Evolutionary conservation across 495 filamentous ascomycete genomes (phyloP).

Genomic region (Cetradonia linearis): DNA sequence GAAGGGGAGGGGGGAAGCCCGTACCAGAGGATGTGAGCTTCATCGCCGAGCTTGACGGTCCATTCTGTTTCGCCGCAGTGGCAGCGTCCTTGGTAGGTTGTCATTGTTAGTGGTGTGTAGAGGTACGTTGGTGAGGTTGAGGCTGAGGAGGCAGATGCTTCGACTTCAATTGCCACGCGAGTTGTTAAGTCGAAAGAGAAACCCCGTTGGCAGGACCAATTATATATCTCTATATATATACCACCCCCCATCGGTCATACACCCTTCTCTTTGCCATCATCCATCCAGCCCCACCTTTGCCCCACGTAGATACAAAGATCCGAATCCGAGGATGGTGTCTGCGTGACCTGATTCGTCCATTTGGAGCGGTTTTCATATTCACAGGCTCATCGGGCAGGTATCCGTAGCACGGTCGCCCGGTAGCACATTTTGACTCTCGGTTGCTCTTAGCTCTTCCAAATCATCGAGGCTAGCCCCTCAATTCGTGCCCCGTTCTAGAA

Average conservation of each 20-base stretch:
- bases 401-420: not conserved
- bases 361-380: not conserved
- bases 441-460: conserved; percentile 10
- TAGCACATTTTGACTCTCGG: conserved; percentile 2
- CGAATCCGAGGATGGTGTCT: not conserved
- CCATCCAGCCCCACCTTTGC: not conserved
- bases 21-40: conserved; percentile 40
- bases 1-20: conserved; percentile 1
- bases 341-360: not conserved
- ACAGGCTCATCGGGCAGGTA: not conserved
- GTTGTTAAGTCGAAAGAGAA: not conserved
- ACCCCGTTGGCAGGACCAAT: not conserved
- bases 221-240: not conserved
- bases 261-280: not conserved
- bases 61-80: conserved; percentile 42
- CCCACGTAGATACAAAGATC: not conserved
- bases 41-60: conserved; percentile 35
- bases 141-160: not conserved
- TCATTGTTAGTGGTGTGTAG: conserved; percentile 17
- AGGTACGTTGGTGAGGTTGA: not conserved
- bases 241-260: not conserved
- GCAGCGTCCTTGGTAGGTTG: conserved; percentile 38
- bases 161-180: not conserved
- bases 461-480: not conserved
- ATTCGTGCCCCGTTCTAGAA: not conserved